Evolutionary conservation across 2,329 filamentous ascomycete genomes (phyloP), one percentile per base, ranked within the genome.

Genomic region (Claviceps paspali): DNA sequence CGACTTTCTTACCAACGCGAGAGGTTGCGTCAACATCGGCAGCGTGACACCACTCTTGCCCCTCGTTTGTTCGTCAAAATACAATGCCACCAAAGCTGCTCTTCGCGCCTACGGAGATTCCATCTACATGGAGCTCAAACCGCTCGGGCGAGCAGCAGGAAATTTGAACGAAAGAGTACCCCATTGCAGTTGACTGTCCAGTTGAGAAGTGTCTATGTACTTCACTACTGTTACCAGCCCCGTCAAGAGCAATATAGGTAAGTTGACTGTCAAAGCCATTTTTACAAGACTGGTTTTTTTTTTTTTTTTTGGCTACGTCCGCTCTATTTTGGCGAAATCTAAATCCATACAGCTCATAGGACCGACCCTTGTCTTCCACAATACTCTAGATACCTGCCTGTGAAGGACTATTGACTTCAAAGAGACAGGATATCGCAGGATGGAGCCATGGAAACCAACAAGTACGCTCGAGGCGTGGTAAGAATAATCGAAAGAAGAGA

Each of bases 21-120:
- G 36, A n/a, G 50, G 49, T 11, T 43, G 41, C 14, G 43, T 47
- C 27, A 52, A 51, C 29, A 48, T 52, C 31, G 47, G 49, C 5
- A 47, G 45, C 33, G 36, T 49, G 10, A 47, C 46, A 4, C 45
- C 46, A 7, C 39, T 51, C 12, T 27, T 45, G 15, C 47, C 49
- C 4, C 38, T 45, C 6, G 39, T 40, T 7, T 49, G 43, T 17
- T 27, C 27, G 19, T 38, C 43, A 11, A 38, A 41, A 15, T 51
- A 49, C 36, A 49, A 49, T 22, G 44, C 46, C 3, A 45, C 37
- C 21, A 50, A 49, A 33, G 47, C 47, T 7, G 47, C 47, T 8
- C 36, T 49, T 12, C 46, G 47, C 15, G 44, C 47, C 15, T 49
- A 46, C 9, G 42, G 43, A 2, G 43, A 47, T 29, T 38, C 38